phyloP scores from a whole-genome alignment of 2,329 filamentous ascomycete species.

The Aspergillus bombycis region DNA sequence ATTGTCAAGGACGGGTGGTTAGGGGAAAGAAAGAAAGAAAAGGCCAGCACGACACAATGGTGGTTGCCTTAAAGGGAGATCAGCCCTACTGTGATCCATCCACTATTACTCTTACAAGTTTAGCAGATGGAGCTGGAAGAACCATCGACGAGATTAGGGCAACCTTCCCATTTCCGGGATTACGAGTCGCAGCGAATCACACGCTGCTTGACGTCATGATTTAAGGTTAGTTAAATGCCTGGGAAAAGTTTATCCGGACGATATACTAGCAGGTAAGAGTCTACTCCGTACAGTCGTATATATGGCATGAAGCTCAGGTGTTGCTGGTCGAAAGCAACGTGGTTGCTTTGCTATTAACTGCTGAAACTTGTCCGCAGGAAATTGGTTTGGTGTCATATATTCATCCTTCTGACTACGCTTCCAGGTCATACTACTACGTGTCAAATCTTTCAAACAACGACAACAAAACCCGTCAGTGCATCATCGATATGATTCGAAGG shows the following conservation, averaged over 20 bases:
- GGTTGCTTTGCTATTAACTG: not conserved
- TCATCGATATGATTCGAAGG: not conserved
- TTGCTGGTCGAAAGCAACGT: not conserved
- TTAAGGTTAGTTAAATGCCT: not conserved
- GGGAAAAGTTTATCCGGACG: not conserved
- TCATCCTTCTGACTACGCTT: not conserved
- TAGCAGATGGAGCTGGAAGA: slow-evolving; percentile 3
- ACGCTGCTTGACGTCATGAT: not conserved
- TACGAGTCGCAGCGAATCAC: not conserved
- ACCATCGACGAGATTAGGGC: slow-evolving; percentile 1
- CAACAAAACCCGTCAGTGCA: not conserved
- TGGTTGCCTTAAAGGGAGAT: not conserved
- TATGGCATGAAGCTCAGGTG: not conserved
- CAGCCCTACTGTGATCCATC: slow-evolving; percentile 5
- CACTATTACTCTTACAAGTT: slow-evolving; percentile 7
- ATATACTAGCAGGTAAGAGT: not conserved
- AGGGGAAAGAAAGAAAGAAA: not conserved
- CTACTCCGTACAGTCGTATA: no score
- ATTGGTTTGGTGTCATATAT: not conserved
- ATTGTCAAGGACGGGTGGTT: not conserved
- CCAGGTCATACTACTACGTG: not conserved
- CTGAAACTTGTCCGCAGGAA: not conserved
- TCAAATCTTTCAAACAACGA: not conserved
- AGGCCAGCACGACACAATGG: not conserved
- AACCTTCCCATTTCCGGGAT: not conserved